Base-by-base conservation (phyloP, 306 rosid genomes). In the Leucaena leucocephala region DNA sequence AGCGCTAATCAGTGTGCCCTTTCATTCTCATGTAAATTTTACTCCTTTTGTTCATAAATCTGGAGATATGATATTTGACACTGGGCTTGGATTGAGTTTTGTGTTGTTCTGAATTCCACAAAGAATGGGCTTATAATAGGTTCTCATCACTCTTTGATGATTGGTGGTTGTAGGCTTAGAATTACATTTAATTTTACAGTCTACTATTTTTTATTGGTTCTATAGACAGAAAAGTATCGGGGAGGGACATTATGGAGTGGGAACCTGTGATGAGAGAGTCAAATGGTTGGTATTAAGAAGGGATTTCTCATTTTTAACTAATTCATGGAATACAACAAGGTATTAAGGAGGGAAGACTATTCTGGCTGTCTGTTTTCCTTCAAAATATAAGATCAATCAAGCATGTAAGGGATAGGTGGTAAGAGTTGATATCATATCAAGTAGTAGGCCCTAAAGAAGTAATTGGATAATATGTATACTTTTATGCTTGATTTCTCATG, bases 401-500 rank as follows among this genome's bases (percentile, higher is more conserved):
- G 17, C 35, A n/a, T 38, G 48, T 66, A 13, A 11, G 58, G 40
- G 7, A 39, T 44, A 21, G 40, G 13, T 44, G 45, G 49, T 22
- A 10, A 33, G 38, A 46, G 38, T 46, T 68, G 55, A 68, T 69
- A 27, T 45, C 55, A 3, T 44, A 42, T 17, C 27, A 44, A 27
- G 42, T 22, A 27, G 57, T n/a, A 5, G n/a, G 21, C 17, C 34
- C 17, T 45, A 27, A 68, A 45, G 39, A 69, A 21, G 74, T 22
- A 44, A 45, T 22, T 22, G 74, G 74, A 45, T 27, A 22, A 69
- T 45, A 22, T 69, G 40, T 16, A 45, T 45, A 48, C 12, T 3
- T 45, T 27, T 69, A 21, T 45, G 12, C 50, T 69, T 69, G 40
- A 69, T 69, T 69, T 45, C 39, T 43, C n/a, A 68, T 44, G 14